phyloP scores from a whole-genome alignment of 768 basidiomycete genomes.

The Termitomyces sp. region DNA sequence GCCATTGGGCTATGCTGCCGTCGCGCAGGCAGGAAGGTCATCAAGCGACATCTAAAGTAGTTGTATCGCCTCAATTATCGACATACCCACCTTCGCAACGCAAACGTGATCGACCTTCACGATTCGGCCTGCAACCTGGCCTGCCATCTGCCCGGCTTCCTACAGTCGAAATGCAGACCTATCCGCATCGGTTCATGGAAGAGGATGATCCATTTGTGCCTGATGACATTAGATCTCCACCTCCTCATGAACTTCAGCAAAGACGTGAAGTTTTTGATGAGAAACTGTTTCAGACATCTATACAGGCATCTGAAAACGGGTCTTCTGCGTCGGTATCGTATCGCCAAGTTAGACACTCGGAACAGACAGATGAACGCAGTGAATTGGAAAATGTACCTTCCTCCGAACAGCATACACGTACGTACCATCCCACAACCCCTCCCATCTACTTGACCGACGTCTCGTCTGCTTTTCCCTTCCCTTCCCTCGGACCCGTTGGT shows the following conservation, averaged over 20 bases:
- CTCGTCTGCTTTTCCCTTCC: constrained; percentile 15
- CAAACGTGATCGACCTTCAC: constrained; percentile 18
- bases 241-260: constrained; percentile 5
- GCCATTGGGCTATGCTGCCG: background rate
- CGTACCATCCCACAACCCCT: constrained; percentile 22
- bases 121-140: constrained; percentile 18
- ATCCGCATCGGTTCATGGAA: constrained; percentile 1
- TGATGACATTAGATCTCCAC: constrained; percentile 17
- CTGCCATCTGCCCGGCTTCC: constrained; percentile 1
- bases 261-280: constrained; percentile 6
- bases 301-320: constrained; percentile 5
- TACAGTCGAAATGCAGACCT: background rate
- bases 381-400: constrained; percentile 14
- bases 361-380: constrained; percentile 11
- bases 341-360: constrained; percentile 5
- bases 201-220: constrained; percentile 21
- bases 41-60: background rate
- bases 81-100: constrained; percentile 9
- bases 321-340: background rate
- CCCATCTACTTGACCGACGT: constrained; percentile 16
- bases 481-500: constrained; percentile 3
- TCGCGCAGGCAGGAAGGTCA: constrained; percentile 4
- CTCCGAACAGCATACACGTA: constrained; percentile 25
- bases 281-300: constrained; percentile 7
- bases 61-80: constrained; percentile 3